Evolutionary conservation across 768 basidiomycete species (phyloP), one percentile per base, ranked within the genome.

Genomic region (Lentinula lateritia): DNA sequence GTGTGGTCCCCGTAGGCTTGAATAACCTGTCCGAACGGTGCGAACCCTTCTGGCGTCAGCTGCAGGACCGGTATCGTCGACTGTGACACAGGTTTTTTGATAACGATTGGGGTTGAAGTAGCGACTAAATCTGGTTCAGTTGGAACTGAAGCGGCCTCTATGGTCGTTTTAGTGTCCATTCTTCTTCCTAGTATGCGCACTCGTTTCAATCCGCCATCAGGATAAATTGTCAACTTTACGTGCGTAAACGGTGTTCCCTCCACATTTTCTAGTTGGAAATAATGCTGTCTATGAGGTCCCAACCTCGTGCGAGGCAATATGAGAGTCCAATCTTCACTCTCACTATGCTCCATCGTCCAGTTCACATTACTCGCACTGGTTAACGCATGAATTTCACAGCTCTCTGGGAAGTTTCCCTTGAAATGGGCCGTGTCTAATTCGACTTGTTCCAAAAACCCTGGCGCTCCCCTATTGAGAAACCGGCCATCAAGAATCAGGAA

Each of bases 351-450:
- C 46, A 69, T 69, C 61, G 71, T 67, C 71, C 77, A 76, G 64
- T 80, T 76, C 52, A 78, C 65, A 57, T 76, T 71, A 52, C 53
- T 64, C 48, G 70, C 66, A 46, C 66, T 71, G 65, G 64, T 83
- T 70, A 72, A 74, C 13, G 85, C 93, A 69, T 90, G 87, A 18
- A 95, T 68, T 67, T 94, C 92, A 70, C 89, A 91, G 62, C 87
- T 89, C 67, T 93, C 88, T 9, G 96, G 96, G 69, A 92, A 98
- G 72, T 98, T 98, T 23, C 96, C 97, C 71, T 91, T 93, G 76
- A 97, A 98, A 76, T 95, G 89, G 4, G 89, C 86, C 0, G 97
- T 98, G 73, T 99, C 97, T 65, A 99, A 87, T 67, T 95, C 92
- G 34, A 87, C 85, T 41, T 84, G 77, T 62, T 89, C 83, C n/a